Evolutionary conservation across 176 grass and related monocot genomes (phyloP).

Genomic region (Tillandsia fasciculata): DNA sequence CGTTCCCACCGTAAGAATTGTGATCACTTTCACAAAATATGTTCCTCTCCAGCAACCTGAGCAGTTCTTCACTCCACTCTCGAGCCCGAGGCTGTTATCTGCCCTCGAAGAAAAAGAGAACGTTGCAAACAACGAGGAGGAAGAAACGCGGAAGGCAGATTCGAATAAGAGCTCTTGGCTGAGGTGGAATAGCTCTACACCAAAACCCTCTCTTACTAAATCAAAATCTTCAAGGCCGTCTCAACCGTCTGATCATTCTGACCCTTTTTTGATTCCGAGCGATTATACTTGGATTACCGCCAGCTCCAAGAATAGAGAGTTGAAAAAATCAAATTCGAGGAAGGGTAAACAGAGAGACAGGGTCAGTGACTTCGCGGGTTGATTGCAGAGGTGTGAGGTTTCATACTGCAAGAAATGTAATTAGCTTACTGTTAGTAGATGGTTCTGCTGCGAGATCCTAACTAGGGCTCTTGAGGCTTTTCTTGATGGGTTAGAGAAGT

Average conservation of each 20-base stretch:
- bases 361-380: neutral
- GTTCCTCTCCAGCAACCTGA: constrained; percentile 65
- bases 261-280: constrained; percentile 68
- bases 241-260: constrained; percentile 52
- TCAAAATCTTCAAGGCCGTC: constrained; percentile 64
- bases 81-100: constrained; percentile 71
- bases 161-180: constrained; percentile 59
- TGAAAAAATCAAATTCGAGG: constrained; percentile 54
- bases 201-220: constrained; percentile 32
- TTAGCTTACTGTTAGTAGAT: neutral
- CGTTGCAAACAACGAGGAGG: constrained; percentile 22
- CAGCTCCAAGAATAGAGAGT: constrained; percentile 51
- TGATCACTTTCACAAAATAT: constrained; percentile 92
- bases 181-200: constrained; percentile 34
- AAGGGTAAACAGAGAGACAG: constrained; percentile 51
- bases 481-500: too few species aligned
- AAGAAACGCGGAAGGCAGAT: constrained; percentile 28
- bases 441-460: too few species aligned
- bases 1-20: constrained; percentile 79
- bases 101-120: constrained; percentile 26
- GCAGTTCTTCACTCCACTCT: constrained; percentile 95
- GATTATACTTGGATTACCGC: constrained; percentile 76
- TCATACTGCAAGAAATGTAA: constrained; percentile 4
- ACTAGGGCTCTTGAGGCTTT: too few species aligned
- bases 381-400: neutral